phyloP scores from a whole-genome alignment of 2,329 filamentous ascomycete genomes.

The Neonectria coccinea region DNA sequence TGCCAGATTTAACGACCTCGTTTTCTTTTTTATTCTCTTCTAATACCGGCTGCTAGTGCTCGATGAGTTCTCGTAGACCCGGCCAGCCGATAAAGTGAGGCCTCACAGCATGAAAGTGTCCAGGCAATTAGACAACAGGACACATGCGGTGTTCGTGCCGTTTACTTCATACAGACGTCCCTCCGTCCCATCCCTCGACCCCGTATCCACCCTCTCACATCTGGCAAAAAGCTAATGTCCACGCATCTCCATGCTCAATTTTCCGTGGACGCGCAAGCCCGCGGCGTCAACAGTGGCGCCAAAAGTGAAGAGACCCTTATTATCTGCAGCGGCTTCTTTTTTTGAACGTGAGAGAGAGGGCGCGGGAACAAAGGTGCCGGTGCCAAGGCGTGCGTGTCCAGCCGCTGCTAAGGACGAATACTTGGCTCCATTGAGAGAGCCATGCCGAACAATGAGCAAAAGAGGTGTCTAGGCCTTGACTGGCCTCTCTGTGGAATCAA shows the following conservation, averaged over 20 bases:
- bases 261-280: conserved; percentile 16
- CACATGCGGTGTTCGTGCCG: neutral
- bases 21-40: neutral
- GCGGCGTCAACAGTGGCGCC: conserved; percentile 12
- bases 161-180: neutral
- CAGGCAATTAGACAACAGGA: neutral
- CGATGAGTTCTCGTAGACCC: conserved; percentile 5
- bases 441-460: neutral
- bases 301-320: neutral
- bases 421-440: neutral
- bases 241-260: neutral
- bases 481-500: neutral
- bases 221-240: neutral
- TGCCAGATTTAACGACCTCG: neutral
- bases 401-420: neutral
- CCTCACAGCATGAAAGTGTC: neutral
- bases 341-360: conserved; percentile 1
- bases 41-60: neutral
- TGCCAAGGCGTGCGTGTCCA: neutral
- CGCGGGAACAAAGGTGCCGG: neutral
- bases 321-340: conserved; percentile 9
- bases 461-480: conserved; percentile 16
- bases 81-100: neutral
- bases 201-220: conserved; percentile 2
- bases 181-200: neutral